Conservation (phyloP, 2,329 filamentous ascomycete species). For the Penicillium sclerotiorum region DNA sequence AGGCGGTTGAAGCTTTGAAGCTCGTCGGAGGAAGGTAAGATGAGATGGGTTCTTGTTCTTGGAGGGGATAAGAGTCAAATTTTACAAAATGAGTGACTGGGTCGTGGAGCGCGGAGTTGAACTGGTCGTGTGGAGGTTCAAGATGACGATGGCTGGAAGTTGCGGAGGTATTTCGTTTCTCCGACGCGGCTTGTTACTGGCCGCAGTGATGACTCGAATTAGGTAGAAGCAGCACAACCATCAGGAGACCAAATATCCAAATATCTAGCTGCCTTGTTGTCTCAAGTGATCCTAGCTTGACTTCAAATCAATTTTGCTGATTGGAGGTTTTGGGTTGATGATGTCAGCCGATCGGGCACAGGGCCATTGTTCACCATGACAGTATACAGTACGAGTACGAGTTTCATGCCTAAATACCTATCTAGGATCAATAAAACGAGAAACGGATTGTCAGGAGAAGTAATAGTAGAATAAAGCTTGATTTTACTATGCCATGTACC, state of each 20-base stretch:
- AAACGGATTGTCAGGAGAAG: too few species aligned
- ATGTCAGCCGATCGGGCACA: conserved; percentile 27
- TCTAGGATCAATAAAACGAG: too few species aligned
- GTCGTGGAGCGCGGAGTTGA: background rate
- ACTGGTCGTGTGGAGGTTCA: conserved; percentile 5
- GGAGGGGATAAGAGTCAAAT: background rate
- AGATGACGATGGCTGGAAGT: conserved; percentile 18
- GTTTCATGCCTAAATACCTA: too few species aligned
- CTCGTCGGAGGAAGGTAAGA: background rate
- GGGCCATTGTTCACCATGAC: background rate
- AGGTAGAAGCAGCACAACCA: too few species aligned
- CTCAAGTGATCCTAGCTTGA: background rate
- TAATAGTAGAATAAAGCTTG: too few species aligned
- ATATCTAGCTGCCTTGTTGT: background rate
- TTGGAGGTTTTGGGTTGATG: conserved; percentile 9
- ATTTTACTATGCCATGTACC: too few species aligned
- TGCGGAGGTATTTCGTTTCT: conserved; percentile 33
- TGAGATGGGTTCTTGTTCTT: background rate
- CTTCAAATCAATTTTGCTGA: background rate
- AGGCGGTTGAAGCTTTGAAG: background rate
- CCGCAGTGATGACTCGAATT: background rate
- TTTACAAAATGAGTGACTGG: conserved; percentile 5
- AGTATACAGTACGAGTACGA: too few species aligned
- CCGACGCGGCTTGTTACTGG: conserved; percentile 22
- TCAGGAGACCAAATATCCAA: background rate